These are phyloP conservation scores for Persicaria tinctoria DNA, from an alignment of 148 eudicot genomes.

Conservation along the genomic window DNA sequence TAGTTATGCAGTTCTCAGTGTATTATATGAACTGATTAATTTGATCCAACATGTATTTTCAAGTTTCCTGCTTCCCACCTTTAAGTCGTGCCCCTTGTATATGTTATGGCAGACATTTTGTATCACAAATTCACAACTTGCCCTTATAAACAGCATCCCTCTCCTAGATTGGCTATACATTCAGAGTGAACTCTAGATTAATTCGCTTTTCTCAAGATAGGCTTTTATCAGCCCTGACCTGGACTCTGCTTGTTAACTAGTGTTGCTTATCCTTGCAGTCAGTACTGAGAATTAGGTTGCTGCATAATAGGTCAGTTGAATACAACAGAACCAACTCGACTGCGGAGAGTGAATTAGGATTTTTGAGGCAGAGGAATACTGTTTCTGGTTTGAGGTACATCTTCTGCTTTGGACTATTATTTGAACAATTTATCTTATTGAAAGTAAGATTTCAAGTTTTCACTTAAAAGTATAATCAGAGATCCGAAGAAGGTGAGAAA, in stretches of 20 bases:
- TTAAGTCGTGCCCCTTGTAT: background rate
- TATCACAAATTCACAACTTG: conserved; percentile 1
- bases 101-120: background rate
- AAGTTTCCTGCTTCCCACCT: background rate
- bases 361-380: conserved; percentile 57
- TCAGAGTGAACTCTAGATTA: background rate
- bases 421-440: background rate
- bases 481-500: background rate
- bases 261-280: conserved; percentile 40
- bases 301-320: conserved; percentile 40
- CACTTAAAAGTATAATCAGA: background rate
- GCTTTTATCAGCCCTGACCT: too few relatives aligned
- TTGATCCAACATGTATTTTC: too few relatives aligned
- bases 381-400: conserved; percentile 73
- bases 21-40: too few relatives aligned
- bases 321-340: conserved; percentile 42
- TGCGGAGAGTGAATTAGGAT: conserved; percentile 70
- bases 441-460: background rate
- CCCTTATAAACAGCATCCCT: background rate
- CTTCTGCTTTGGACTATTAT: background rate
- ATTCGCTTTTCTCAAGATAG: background rate
- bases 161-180: background rate
- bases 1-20: too few relatives aligned
- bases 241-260: conserved; percentile 36
- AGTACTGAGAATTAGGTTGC: conserved; percentile 54